Evolutionary conservation across 169 alveolate genomes (phyloP), one percentile per base, ranked within the genome.

Genomic region (Cryptosporidium xiaoi): DNA sequence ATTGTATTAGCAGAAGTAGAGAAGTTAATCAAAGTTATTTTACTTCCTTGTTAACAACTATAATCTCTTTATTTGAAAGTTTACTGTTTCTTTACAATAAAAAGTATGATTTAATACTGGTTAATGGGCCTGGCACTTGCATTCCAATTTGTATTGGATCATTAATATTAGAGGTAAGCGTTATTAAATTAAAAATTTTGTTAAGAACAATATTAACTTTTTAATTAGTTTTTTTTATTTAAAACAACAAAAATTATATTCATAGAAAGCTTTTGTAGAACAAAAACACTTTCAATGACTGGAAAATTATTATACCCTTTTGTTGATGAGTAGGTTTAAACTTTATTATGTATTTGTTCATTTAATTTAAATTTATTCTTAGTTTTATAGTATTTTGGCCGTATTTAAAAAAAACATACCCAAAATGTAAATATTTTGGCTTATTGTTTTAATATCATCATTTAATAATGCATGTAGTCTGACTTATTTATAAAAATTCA

Each of bases 81-180:
- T 50, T 93, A 29, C 31, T 48, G 44, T 27, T 95, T 8, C 62
- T 93, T 18, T 33, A 82, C 8, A 65, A 64, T 67, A 34, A 55
- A 13, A 87, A 84, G 5, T 95, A 94, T 16, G 92, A 92, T 84
- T 83, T 95, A 69, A 71, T 92, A 44, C 82, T 93, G 13, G 91
- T 94, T 20, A 95, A 93, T 82, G 97, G 97, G 3, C 97, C 97
- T 4, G 97, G 97, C 6, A 94, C 95, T 6, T 95, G 96, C 27
- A 83, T 95, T 36, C 96, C 97, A 7, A 51, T 93, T 3, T 67
- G 94, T 67, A 91, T 87, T 84, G 77, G 90, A 0, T 91, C 92
- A 36, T 93, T 83, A 71, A 36, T 89, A 33, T 48, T 90, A 83
- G 91, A 71, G 87, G 87, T 77, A 46, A 56, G 87, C 56, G 12